These are phyloP conservation scores for Keqinozyma sinolaborantium DNA, from an alignment of 1,139 yeast species.

Conservation along the genomic window DNA sequence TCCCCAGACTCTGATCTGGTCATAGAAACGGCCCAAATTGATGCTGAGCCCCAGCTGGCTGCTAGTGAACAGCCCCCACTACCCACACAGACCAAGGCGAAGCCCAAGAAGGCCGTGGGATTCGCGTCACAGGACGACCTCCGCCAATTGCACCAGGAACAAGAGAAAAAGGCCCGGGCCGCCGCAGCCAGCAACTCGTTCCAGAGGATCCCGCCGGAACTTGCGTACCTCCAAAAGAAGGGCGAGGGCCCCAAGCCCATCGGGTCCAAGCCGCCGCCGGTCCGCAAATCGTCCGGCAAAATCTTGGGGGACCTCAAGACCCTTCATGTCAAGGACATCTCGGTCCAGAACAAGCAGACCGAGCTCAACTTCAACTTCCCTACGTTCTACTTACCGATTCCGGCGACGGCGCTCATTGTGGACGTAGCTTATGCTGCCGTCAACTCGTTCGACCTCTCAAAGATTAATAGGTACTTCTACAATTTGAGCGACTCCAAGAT, in stretches of 20 bases:
- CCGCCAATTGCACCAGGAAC: constrained; percentile 27
- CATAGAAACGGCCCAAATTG: too few species aligned
- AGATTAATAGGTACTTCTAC: constrained; percentile 32
- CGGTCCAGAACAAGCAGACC: constrained; percentile 40
- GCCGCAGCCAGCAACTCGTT: constrained; percentile 29
- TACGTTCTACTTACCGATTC: constrained; percentile 32
- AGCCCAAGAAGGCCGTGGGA: constrained; percentile 28
- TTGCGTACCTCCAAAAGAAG: constrained; percentile 32
- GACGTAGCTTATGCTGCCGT: constrained; percentile 36
- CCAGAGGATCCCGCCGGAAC: constrained; percentile 43
- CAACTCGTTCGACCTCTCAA: constrained; percentile 36
- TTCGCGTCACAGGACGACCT: constrained; percentile 40
- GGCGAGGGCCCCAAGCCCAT: constrained; percentile 14
- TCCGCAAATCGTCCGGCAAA: constrained; percentile 3
- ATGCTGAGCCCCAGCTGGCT: too few species aligned
- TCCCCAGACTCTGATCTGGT: too few species aligned
- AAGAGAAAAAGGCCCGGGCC: constrained; percentile 23
- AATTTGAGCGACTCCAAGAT: constrained; percentile 37
- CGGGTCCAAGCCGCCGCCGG: constrained; percentile 5
- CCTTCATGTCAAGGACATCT: constrained; percentile 38
- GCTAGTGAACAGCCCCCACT: too few species aligned
- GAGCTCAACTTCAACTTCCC: constrained; percentile 43
- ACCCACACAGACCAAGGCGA: too few species aligned
- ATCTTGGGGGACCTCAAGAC: constrained; percentile 27
- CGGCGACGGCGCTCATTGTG: constrained; percentile 29